Percentiles rank a stretch among this genome's conserved stretches.
phyloP scores from a whole-genome alignment of 1,139 yeast genomes.

The Hyphopichia pseudoburtonii region DNA sequence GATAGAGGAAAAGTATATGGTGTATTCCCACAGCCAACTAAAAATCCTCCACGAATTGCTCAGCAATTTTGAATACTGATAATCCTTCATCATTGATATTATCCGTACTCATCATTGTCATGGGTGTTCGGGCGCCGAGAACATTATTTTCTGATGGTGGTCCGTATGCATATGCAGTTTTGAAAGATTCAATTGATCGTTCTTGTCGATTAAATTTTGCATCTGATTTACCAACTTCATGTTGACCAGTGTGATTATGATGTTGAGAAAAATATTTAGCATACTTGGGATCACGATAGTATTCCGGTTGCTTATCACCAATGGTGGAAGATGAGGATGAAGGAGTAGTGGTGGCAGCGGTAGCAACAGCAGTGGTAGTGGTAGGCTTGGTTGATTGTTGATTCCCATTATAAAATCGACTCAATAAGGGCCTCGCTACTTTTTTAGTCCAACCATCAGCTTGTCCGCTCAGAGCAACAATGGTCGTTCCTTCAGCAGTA shows the following conservation, averaged over 20 bases:
- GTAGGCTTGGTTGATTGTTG: too few species aligned
- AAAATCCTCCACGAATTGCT: constrained; percentile 24
- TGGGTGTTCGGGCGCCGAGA: background rate
- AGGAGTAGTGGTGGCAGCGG: too few species aligned
- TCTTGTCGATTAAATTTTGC: background rate
- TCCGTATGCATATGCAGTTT: background rate
- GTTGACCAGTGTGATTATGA: constrained; percentile 1
- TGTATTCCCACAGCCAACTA: too few species aligned
- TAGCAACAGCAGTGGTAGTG: too few species aligned
- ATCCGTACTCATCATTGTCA: background rate
- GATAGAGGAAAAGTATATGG: too few species aligned
- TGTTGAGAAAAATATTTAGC: constrained; percentile 19
- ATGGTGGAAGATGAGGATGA: too few species aligned
- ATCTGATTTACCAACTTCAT: constrained; percentile 1
- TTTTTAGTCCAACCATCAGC: too few species aligned
- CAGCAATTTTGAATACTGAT: constrained; percentile 23
- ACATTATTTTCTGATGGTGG: background rate
- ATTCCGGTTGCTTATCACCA: constrained; percentile 6
- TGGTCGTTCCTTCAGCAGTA: too few species aligned
- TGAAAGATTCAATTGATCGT: constrained; percentile 1
- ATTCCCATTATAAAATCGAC: too few species aligned
- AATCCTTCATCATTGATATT: constrained; percentile 4
- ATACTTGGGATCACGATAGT: constrained; percentile 21
- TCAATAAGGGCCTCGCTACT: too few species aligned
- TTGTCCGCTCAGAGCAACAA: too few species aligned